Conservation (phyloP, 495 filamentous ascomycete genomes). For the Astrothelium subdiscretum region DNA sequence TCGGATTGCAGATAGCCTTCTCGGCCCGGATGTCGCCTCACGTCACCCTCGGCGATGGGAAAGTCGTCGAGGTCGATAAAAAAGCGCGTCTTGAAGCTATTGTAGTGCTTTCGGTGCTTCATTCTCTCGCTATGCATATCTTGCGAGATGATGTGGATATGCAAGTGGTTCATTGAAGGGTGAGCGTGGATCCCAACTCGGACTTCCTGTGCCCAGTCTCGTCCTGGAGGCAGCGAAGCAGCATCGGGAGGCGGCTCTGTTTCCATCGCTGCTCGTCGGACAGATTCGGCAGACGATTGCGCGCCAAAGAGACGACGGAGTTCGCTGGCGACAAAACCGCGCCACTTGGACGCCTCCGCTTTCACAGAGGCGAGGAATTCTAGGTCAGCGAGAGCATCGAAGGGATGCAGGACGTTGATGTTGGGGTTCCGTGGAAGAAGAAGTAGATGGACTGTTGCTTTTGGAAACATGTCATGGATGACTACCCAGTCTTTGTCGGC, state of each 20-base stretch:
- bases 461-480: constrained; percentile 76
- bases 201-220: constrained; percentile 72
- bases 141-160: constrained; percentile 72
- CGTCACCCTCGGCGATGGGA: constrained; percentile 54
- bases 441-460: constrained; percentile 73
- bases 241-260: constrained; percentile 22
- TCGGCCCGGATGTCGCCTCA: constrained; percentile 34
- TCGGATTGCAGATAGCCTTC: constrained; percentile 49
- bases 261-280: constrained; percentile 46
- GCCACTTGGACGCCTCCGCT: constrained; percentile 48
- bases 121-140: constrained; percentile 61
- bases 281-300: constrained; percentile 48
- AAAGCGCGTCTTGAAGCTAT: constrained; percentile 81
- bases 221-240: constrained; percentile 49
- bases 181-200: constrained; percentile 69
- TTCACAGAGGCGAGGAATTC: constrained; percentile 57
- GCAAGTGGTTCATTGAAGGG: constrained; percentile 87
- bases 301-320: constrained; percentile 58
- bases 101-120: constrained; percentile 82
- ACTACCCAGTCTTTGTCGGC: constrained; percentile 61
- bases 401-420: constrained; percentile 56
- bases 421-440: constrained; percentile 63
- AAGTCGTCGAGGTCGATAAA: constrained; percentile 73
- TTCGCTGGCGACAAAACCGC: constrained; percentile 57
- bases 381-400: constrained; percentile 62